These are phyloP conservation scores for Hawksworthiomyces lignivorus DNA, from an alignment of 2,329 filamentous ascomycete species.

Conservation along the genomic window DNA sequence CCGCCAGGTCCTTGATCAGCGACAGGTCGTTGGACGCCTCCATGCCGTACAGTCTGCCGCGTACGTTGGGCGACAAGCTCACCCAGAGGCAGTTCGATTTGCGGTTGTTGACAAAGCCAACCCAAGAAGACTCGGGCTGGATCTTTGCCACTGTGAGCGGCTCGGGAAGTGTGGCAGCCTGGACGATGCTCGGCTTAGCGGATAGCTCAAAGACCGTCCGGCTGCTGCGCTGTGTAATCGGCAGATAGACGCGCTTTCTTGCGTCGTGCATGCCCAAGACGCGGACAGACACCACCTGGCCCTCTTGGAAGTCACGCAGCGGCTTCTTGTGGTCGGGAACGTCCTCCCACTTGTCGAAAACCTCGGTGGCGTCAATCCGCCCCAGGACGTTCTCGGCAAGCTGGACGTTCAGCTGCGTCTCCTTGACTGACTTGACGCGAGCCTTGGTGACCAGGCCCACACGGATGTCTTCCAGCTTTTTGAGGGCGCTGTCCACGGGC, in stretches of 20 bases:
- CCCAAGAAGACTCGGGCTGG: constrained; percentile 59
- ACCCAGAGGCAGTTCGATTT: constrained; percentile 77
- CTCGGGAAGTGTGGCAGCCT: constrained; percentile 30
- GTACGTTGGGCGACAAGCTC: constrained; percentile 79
- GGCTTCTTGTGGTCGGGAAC: constrained; percentile 78
- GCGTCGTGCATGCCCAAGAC: constrained; percentile 85
- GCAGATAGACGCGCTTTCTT: constrained; percentile 82
- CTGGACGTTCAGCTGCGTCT: constrained; percentile 86
- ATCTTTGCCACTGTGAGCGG: constrained; percentile 66
- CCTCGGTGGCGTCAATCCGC: constrained; percentile 85
- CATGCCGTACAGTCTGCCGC: constrained; percentile 72
- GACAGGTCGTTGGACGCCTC: constrained; percentile 85
- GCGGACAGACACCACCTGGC: constrained; percentile 64
- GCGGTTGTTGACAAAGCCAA: constrained; percentile 90
- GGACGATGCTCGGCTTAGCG: constrained; percentile 62
- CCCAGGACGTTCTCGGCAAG: constrained; percentile 83
- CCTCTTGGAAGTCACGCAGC: constrained; percentile 63
- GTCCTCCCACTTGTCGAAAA: constrained; percentile 82
- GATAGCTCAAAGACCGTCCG: constrained; percentile 85
- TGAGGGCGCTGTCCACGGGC: constrained; percentile 54
- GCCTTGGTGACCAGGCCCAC: constrained; percentile 70
- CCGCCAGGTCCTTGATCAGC: constrained; percentile 63
- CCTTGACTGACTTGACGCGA: constrained; percentile 74
- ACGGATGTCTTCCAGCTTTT: constrained; percentile 61
- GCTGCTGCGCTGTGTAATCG: constrained; percentile 75